Evolutionary conservation across 305 asterid species (phyloP).

Genomic region (Solanum hybrid): DNA sequence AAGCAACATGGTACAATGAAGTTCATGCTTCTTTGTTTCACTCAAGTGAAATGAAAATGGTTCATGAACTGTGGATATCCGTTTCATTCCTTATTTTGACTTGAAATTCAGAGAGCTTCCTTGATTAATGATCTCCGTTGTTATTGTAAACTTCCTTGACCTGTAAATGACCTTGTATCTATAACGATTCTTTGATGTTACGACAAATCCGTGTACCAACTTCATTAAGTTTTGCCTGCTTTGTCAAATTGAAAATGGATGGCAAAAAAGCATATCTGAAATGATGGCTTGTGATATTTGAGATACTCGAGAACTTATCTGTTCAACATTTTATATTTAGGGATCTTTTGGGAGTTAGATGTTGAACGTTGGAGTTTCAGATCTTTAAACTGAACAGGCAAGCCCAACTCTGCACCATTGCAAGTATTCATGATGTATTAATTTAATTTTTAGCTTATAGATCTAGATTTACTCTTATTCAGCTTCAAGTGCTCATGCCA

Average conservation of each 20-base stretch:
- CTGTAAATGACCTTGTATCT: not conserved
- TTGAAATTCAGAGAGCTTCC: not conserved
- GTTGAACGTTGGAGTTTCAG: not conserved
- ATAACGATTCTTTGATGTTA: not conserved
- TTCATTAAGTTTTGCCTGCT: not conserved
- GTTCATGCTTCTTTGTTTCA: not conserved
- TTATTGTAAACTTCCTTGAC: not conserved
- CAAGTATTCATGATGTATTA: not conserved
- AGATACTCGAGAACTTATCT: not conserved
- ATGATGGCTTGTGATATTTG: not conserved
- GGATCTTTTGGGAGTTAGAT: not conserved
- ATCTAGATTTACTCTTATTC: not conserved
- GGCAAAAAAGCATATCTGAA: not conserved
- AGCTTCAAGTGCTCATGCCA: not conserved
- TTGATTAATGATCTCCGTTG: not conserved
- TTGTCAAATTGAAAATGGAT: not conserved
- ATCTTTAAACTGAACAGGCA: not conserved
- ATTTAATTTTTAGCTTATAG: not conserved
- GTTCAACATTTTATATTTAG: not conserved
- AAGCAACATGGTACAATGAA: not conserved
- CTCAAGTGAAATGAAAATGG: not conserved
- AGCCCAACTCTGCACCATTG: not conserved
- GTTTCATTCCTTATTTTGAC: not conserved
- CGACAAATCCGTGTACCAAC: not conserved
- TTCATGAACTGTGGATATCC: not conserved